These are phyloP conservation scores for Piloderma croceum DNA, from an alignment of 768 basidiomycete genomes.

Conservation along the genomic window DNA sequence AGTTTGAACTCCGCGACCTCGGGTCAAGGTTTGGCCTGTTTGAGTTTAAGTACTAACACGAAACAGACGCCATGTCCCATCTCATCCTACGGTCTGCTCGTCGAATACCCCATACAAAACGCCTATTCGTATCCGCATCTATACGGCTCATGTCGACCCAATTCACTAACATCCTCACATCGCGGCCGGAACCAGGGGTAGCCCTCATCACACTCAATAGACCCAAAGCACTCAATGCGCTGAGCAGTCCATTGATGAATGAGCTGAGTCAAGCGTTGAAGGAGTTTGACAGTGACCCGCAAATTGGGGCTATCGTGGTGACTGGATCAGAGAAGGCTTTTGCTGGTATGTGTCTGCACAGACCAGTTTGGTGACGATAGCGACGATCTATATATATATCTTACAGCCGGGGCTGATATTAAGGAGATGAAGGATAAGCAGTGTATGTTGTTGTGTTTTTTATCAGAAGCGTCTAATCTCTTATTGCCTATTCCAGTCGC, in stretches of 20 bases:
- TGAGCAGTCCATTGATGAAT: conserved; percentile 71
- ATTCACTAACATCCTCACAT: conserved; percentile 65
- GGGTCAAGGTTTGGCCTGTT: background rate
- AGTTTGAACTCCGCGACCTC: background rate
- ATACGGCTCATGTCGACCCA: conserved; percentile 49
- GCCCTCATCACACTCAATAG: conserved; percentile 84
- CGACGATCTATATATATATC: background rate
- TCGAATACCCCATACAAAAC: background rate
- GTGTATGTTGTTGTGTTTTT: conserved; percentile 43
- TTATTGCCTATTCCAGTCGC: conserved; percentile 44
- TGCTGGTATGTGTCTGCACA: conserved; percentile 56
- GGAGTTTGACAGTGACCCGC: conserved; percentile 63
- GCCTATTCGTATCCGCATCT: background rate
- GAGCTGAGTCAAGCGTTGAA: conserved; percentile 77
- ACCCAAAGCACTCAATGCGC: conserved; percentile 86
- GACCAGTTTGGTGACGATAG: background rate
- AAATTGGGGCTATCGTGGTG: conserved; percentile 79
- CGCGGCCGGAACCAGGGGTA: conserved; percentile 62
- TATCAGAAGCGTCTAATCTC: background rate
- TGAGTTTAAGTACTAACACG: background rate
- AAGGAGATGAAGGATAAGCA: conserved; percentile 98
- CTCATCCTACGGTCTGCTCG: conserved; percentile 2
- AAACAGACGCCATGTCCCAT: background rate
- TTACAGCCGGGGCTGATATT: conserved; percentile 90
- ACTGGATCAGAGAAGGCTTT: conserved; percentile 93